Percentiles rank a stretch among this genome's conserved stretches.
Evolutionary conservation across 495 filamentous ascomycete species (phyloP).

Genomic region (Aspergillus haitiensis): DNA sequence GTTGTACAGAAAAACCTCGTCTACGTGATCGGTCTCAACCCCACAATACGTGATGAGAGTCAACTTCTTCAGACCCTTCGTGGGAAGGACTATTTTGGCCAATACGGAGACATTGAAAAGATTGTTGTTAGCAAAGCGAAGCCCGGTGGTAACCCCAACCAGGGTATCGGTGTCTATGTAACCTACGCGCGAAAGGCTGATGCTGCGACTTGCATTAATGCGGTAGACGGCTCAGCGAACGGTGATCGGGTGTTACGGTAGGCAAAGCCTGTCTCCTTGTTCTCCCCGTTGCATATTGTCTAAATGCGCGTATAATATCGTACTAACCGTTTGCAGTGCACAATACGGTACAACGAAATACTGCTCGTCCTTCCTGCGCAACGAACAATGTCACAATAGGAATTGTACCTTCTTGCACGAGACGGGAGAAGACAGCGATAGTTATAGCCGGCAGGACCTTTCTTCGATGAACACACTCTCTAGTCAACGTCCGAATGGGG

Average conservation of each 20-base stretch:
- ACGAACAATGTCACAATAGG: conserved; percentile 88
- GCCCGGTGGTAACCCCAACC: conserved; percentile 65
- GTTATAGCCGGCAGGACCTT: conserved; percentile 90
- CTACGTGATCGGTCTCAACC: conserved; percentile 93
- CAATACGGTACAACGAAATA: conserved; percentile 99
- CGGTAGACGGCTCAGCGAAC: conserved; percentile 90
- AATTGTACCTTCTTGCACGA: conserved; percentile 98
- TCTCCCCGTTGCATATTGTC: not conserved
- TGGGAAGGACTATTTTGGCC: conserved; percentile 89
- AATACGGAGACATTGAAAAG: conserved; percentile 98
- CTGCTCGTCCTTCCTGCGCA: conserved; percentile 92
- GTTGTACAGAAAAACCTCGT: conserved; percentile 98
- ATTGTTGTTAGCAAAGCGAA: conserved; percentile 98
- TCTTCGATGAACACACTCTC: conserved; percentile 91
- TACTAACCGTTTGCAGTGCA: conserved; percentile 56
- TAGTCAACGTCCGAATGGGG: conserved; percentile 60
- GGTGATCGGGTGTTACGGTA: conserved; percentile 77
- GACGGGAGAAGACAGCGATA: conserved; percentile 93
- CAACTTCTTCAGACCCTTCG: conserved; percentile 79
- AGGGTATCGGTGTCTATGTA: conserved; percentile 94
- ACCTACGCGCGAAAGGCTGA: conserved; percentile 88
- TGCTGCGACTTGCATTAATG: conserved; percentile 82
- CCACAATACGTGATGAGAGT: conserved; percentile 86
- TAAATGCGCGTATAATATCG: no score
- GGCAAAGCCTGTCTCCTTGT: conserved; percentile 17